Percentiles rank a stretch among this genome's conserved stretches.
Conservation (phyloP, 2,329 filamentous ascomycete genomes). For the Microdochium nivale region DNA sequence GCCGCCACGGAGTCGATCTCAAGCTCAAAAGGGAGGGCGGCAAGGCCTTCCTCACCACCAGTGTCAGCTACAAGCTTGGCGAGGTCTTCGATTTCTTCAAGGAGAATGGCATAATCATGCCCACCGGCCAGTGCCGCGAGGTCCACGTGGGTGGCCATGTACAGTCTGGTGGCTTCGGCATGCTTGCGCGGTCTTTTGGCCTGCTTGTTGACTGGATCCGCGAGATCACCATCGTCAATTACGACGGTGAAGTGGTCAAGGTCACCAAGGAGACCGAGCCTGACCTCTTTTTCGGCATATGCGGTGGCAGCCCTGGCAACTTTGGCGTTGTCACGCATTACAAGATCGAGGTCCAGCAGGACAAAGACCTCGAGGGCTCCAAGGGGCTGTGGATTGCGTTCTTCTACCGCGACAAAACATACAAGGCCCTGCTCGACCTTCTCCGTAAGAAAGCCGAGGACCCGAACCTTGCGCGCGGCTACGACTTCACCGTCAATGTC, state of each 20-base stretch:
- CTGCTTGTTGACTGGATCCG: slow-evolving; percentile 45
- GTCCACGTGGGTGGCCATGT: slow-evolving; percentile 37
- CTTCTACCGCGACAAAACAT: slow-evolving; percentile 26
- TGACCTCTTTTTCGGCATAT: slow-evolving; percentile 51
- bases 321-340: slow-evolving; percentile 45
- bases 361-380: slow-evolving; percentile 19
- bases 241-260: slow-evolving; percentile 32
- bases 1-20: slow-evolving; percentile 6
- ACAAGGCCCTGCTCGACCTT: slow-evolving; percentile 27
- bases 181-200: slow-evolving; percentile 38
- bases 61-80: slow-evolving; percentile 31
- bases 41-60: slow-evolving; percentile 25
- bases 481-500: slow-evolving; percentile 36
- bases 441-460: slow-evolving; percentile 33
- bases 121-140: slow-evolving; percentile 34
- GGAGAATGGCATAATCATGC: slow-evolving; percentile 31
- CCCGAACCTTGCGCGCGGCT: slow-evolving; percentile 31
- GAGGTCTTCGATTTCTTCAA: slow-evolving; percentile 33
- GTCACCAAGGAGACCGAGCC: slow-evolving; percentile 36
- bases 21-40: neutral
- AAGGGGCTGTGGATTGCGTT: slow-evolving; percentile 31
- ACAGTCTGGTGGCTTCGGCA: slow-evolving; percentile 38
- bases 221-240: slow-evolving; percentile 37
- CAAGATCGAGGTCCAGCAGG: neutral
- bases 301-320: slow-evolving; percentile 49